Evolutionary conservation across 202 grass and related monocot species (phyloP).

Genomic region (Eragrostis tef): DNA sequence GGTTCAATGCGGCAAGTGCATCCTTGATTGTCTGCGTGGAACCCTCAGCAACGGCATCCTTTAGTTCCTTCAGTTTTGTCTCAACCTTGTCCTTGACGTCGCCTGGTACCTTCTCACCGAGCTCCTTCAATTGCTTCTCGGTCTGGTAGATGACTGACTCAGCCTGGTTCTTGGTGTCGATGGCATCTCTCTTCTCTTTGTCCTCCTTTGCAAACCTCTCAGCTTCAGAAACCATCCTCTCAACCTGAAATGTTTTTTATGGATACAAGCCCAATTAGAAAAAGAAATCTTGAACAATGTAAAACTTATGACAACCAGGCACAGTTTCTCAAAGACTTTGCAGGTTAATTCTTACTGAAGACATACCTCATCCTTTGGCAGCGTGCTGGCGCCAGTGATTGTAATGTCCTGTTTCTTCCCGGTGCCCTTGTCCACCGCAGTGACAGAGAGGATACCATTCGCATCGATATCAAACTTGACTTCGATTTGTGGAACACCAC

Average conservation of each 20-base stretch:
- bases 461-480: conserved; percentile 78
- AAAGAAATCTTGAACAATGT: neutral
- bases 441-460: conserved; percentile 64
- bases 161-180: conserved; percentile 73
- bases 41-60: conserved; percentile 53
- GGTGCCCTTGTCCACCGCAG: conserved; percentile 67
- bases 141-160: conserved; percentile 71
- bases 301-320: neutral
- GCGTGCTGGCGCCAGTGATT: conserved; percentile 68
- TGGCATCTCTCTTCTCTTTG: conserved; percentile 67
- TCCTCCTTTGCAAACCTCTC: conserved; percentile 66
- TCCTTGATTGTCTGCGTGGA: conserved; percentile 61
- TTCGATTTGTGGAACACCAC: conserved; percentile 73
- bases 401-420: conserved; percentile 79
- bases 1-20: conserved; percentile 56
- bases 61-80: conserved; percentile 56
- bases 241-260: conserved; percentile 47
- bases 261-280: conserved; percentile 15
- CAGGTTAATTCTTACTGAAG: neutral
- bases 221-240: conserved; percentile 64
- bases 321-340: neutral
- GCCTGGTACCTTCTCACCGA: conserved; percentile 60
- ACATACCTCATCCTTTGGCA: conserved; percentile 65
- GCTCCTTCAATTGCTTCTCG: conserved; percentile 72
- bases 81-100: conserved; percentile 59